Evolutionary conservation across 345 rosid genomes (phyloP), one percentile per base, ranked within the genome.

Genomic region (Erysimum cheiranthoides): DNA sequence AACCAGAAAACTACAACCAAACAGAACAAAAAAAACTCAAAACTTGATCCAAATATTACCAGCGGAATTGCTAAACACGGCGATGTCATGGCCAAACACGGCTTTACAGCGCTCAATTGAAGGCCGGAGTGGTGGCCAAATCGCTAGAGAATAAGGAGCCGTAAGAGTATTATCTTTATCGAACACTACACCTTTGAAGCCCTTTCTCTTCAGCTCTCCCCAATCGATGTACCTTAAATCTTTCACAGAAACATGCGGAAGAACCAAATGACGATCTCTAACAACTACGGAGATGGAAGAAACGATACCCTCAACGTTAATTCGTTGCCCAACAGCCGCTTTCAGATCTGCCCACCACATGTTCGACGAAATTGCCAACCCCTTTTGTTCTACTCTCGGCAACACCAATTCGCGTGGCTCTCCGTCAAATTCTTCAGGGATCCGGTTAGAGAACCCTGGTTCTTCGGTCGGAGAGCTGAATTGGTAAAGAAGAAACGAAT

Each of bases 101-200:
- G 89, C 85, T 80, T 91, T 93, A 74, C 99, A 96, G 72, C 42
- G 82, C 25, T 89, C 88, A 17, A 91, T 81, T 2, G 99, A 91
- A 16, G 90, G 71, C 7, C 71, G 70, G 34, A 89, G 87, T 10
- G 93, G 87, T 13, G 78, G 84, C 94, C 96, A 92, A 34, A 91
- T 80, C 28, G 88, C 79, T 82, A 96, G 78, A 68, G 93, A 79
- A 77, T 96, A 93, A 71, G 98, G 98, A 66, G 87, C 96, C 2
- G 98, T 93, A 25, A 96, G 87, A 2, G 98, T 96, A 66, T 96
- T 96, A 60, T 96, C 99, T 80, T 96, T 96, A 66, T 96, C 99
- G 57, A 96, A 96, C 21, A 96, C 99, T 8, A 96, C 98, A 3
- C 97, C 99, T 58, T 78, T 84, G 76, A 93, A 96, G 1, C 99